Percentiles rank a stretch among this genome's conserved stretches.
Evolutionary conservation across 768 basidiomycete species (phyloP).

Genomic region (Epithele typhae): DNA sequence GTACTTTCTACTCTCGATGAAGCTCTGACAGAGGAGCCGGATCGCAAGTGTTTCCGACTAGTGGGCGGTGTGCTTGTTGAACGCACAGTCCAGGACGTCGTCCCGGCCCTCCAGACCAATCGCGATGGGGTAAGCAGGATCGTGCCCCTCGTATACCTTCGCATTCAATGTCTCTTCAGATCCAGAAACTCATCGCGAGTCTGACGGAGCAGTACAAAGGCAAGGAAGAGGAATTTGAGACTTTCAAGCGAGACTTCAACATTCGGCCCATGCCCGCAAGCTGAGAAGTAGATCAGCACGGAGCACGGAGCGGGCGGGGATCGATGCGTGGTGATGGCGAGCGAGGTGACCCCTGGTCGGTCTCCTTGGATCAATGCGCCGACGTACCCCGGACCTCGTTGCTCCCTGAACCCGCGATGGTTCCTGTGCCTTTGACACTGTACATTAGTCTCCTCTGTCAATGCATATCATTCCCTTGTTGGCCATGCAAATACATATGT

Average conservation of each 20-base stretch:
- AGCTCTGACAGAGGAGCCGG: conserved; percentile 74
- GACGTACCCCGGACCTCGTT: no score
- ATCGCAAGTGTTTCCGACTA: conserved; percentile 93
- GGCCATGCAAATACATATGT: no score
- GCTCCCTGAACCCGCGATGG: no score
- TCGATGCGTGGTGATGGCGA: no score
- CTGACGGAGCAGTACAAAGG: conserved; percentile 85
- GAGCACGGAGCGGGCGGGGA: no score
- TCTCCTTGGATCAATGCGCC: no score
- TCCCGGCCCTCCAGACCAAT: conserved; percentile 87
- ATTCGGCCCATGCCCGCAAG: conserved; percentile 48
- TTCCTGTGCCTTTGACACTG: no score
- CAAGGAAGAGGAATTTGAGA: conserved; percentile 81
- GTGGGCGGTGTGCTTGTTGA: conserved; percentile 96
- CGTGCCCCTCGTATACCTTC: conserved; percentile 23
- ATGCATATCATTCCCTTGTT: background rate
- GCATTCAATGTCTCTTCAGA: conserved; percentile 40
- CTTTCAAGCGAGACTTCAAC: conserved; percentile 73
- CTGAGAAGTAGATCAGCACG: conserved; percentile 6
- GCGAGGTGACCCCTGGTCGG: no score
- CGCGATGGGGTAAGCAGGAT: conserved; percentile 83
- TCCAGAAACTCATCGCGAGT: conserved; percentile 72
- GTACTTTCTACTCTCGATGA: conserved; percentile 88
- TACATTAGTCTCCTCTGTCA: background rate
- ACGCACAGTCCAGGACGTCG: conserved; percentile 91